Conservation (phyloP, 148 eudicot species). For the Vaccinium macrocarpon region DNA sequence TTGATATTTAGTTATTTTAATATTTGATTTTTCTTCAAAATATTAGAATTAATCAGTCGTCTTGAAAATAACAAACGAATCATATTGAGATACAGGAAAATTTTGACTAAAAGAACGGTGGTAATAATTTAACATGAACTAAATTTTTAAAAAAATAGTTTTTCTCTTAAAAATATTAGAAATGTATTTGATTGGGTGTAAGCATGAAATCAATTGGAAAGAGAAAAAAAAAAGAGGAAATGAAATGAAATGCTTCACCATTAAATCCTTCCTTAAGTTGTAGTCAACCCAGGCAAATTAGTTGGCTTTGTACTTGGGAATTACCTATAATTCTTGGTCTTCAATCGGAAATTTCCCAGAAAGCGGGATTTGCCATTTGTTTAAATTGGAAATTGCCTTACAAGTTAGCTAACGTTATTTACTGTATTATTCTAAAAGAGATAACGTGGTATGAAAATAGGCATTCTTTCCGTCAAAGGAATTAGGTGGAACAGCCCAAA, state of each 20-base stretch:
- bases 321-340: background rate
- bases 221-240: too few relatives aligned
- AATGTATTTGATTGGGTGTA: too few relatives aligned
- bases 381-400: background rate
- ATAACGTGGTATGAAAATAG: background rate
- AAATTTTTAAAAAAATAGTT: background rate
- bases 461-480: background rate
- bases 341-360: background rate
- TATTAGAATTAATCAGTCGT: too few relatives aligned
- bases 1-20: too few relatives aligned
- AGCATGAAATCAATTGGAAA: too few relatives aligned
- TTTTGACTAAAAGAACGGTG: background rate
- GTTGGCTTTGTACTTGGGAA: background rate
- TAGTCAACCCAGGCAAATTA: background rate
- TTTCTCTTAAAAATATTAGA: too few relatives aligned
- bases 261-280: background rate
- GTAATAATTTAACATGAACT: background rate
- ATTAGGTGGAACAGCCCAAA: background rate
- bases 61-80: background rate
- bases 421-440: background rate
- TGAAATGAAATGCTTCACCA: too few relatives aligned
- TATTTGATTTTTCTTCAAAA: too few relatives aligned
- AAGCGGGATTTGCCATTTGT: background rate
- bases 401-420: background rate
- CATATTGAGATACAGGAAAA: too few relatives aligned